Percentiles rank a stretch among this genome's conserved stretches.
Conservation (phyloP, 164 flowering plant species). For the Warburgia ugandensis region DNA sequence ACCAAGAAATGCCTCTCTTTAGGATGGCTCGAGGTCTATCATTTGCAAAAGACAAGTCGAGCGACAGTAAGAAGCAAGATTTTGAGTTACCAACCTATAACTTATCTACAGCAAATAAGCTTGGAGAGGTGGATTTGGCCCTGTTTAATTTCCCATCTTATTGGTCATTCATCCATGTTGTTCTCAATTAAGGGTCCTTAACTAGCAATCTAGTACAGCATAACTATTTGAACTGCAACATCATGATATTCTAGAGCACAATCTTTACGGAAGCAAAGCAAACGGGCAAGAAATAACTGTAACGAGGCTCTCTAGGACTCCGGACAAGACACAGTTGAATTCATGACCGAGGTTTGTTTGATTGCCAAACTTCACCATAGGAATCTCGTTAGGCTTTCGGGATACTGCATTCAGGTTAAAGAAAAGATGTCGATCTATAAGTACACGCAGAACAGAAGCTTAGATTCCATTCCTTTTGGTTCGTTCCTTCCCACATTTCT, state of each 20-base stretch:
- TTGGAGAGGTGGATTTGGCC: constrained; percentile 1
- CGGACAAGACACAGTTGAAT: constrained; percentile 1
- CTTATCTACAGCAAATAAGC: neutral
- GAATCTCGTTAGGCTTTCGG: constrained; percentile 34
- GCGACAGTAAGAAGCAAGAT: too few relatives aligned
- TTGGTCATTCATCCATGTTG: neutral
- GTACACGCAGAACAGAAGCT: constrained; percentile 27
- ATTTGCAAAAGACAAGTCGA: too few relatives aligned
- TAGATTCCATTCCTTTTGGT: constrained; percentile 27
- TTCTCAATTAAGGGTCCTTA: neutral
- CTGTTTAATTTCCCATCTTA: neutral
- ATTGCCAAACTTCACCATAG: constrained; percentile 39
- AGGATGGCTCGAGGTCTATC: too few relatives aligned
- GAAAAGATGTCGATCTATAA: constrained; percentile 36
- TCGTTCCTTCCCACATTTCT: neutral
- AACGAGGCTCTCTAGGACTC: neutral
- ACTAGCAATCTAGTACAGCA: neutral
- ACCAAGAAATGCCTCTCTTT: too few relatives aligned
- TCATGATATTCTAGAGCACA: neutral
- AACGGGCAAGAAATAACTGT: neutral
- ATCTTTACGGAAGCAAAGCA: neutral
- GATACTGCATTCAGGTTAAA: constrained; percentile 26
- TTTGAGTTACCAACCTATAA: neutral
- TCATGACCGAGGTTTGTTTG: constrained; percentile 28
- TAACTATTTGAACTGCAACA: neutral